Base-by-base conservation (phyloP, 139 green algal species). In the Tetradesmus lagerheimii region DNA sequence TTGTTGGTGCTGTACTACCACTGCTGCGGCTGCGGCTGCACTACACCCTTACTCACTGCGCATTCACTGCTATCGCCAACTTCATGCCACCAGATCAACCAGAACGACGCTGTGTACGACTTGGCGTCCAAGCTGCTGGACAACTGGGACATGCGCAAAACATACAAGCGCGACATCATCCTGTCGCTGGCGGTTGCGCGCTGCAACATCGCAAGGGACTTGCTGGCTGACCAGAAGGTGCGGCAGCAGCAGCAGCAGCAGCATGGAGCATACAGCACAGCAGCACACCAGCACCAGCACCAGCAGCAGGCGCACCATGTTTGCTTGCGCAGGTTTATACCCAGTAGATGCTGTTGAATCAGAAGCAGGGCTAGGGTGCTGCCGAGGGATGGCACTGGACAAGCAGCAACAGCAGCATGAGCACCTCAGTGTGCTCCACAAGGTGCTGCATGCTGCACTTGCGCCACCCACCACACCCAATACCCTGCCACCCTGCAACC, bases 181-280 rank as follows among this genome's bases (percentile, higher is more conserved):
- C 64, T 91, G 38, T 34, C 79, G 18, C 87, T 91, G 31, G 87
- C 79, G 15, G 53, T 83, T 25, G 78, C 87, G 27, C n/a, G 66
- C 79, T 91, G 87, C 87, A 87, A 84, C 62, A 35, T 43, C 8
- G 79, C 87, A 39, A 57, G 87, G 4, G 87, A 82, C 29, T 64
- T 91, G 87, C 39, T 91, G n/a, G 41, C 43, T 16, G 79, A 87
- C 74, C 27, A 91, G 35, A 87, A 87, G 87, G 79, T 91, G 64
- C 8, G 84, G 29, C 71, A 39, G 71, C n/a, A 79, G 71, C 71
- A 82, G 37, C 76, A 31, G 37, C 76, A 82, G 18, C n/a, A 18
- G 71, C 31, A n/a, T 27, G 14, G 71, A n/a, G 47, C 47, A 62
- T 64, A 23, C n/a, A 8, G 4, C 20, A 31, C 23, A 71, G 57